Evolutionary conservation across 2,329 filamentous ascomycete genomes (phyloP).

Genomic region (Epichloe typhina): DNA sequence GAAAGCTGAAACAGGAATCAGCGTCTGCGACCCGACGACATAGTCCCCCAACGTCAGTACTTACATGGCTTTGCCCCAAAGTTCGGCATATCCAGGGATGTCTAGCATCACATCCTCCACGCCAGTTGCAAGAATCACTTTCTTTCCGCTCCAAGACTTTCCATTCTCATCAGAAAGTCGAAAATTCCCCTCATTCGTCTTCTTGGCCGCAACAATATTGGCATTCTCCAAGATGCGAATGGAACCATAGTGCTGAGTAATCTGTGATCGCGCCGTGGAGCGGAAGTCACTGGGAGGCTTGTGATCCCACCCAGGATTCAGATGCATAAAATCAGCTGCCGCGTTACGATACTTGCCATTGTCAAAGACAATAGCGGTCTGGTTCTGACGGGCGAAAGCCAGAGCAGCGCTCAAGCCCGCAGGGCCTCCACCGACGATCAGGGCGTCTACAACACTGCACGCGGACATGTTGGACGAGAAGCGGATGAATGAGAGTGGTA

Average conservation of each 20-base stretch:
- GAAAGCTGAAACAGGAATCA: too few relatives aligned
- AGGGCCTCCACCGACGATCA: slow-evolving; percentile 38
- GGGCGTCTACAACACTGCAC: slow-evolving; percentile 25
- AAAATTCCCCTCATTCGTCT: slow-evolving; percentile 19
- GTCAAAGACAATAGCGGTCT: slow-evolving; percentile 35
- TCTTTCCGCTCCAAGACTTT: slow-evolving; percentile 31
- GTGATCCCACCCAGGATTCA: slow-evolving; percentile 27
- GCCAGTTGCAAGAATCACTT: slow-evolving; percentile 25
- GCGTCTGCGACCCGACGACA: too few relatives aligned
- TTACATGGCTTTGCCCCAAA: too few relatives aligned
- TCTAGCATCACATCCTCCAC: too few relatives aligned
- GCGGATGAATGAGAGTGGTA: not conserved
- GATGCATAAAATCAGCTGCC: slow-evolving; percentile 34
- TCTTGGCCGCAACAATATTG: slow-evolving; percentile 18
- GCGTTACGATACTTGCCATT: slow-evolving; percentile 37
- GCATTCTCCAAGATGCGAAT: slow-evolving; percentile 21
- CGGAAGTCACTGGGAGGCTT: slow-evolving; percentile 21
- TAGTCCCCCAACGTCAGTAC: too few relatives aligned
- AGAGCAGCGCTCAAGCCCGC: slow-evolving; percentile 34
- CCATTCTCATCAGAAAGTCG: slow-evolving; percentile 28
- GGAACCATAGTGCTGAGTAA: slow-evolving; percentile 15
- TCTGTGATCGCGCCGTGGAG: slow-evolving; percentile 14
- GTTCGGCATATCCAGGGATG: too few relatives aligned
- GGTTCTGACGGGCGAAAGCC: slow-evolving; percentile 34
- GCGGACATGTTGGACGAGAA: not conserved